Evolutionary conservation across 176 grass and related monocot genomes (phyloP).

Genomic region (Ananas comosus): DNA sequence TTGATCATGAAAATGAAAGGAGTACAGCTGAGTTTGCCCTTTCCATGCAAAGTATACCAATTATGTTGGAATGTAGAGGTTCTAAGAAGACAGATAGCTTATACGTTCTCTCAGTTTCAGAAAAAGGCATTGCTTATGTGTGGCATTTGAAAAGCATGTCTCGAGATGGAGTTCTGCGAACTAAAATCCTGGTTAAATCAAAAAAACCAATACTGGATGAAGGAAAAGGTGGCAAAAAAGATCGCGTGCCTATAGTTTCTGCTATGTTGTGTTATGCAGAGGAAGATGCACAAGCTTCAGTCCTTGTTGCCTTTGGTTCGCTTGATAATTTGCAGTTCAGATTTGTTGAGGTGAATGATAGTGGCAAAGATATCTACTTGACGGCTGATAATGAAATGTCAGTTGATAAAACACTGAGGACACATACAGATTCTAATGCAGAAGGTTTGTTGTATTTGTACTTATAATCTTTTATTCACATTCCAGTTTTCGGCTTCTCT

Average conservation of each 20-base stretch:
- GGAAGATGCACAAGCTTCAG: constrained; percentile 26
- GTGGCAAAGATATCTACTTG: constrained; percentile 17
- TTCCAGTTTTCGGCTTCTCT: not conserved
- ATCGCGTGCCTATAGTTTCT: constrained; percentile 27
- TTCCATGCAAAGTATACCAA: constrained; percentile 33
- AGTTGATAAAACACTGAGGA: constrained; percentile 2
- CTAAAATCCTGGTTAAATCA: constrained; percentile 27
- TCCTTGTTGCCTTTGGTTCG: constrained; percentile 29
- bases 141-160: constrained; percentile 39
- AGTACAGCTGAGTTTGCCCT: constrained; percentile 14
- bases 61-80: constrained; percentile 28
- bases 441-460: constrained; percentile 17
- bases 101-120: constrained; percentile 38
- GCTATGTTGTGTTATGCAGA: constrained; percentile 31
- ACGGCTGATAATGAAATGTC: constrained; percentile 9
- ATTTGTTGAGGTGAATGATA: constrained; percentile 34
- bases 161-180: constrained; percentile 11
- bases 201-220: constrained; percentile 5
- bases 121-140: constrained; percentile 42
- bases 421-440: constrained; percentile 1
- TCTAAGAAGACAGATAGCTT: constrained; percentile 18
- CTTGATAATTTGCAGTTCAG: constrained; percentile 36
- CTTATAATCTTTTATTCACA: not conserved
- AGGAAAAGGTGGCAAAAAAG: constrained; percentile 13
- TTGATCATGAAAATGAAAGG: constrained; percentile 26